A percentile compares a stretch with the other conserved stretches of the same genome.
Conservation (phyloP, 1,284 basidiomycete genomes). For the Ganoderma leucocontextum region DNA sequence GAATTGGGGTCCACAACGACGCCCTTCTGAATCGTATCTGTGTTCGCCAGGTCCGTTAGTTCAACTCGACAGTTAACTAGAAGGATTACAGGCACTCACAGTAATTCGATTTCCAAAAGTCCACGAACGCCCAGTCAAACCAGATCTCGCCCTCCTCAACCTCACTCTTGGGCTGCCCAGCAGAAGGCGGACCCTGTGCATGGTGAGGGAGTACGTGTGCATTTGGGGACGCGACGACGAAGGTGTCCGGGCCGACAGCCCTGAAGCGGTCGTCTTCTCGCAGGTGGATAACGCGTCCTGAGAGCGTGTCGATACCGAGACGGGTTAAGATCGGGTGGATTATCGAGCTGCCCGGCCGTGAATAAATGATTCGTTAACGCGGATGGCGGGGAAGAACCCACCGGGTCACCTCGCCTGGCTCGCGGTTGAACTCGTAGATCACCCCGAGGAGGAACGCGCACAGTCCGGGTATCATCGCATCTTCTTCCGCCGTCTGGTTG, state of each 20-base stretch:
- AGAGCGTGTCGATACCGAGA: slow-evolving; percentile 88
- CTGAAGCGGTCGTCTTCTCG: slow-evolving; percentile 94
- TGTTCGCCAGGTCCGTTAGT: not conserved
- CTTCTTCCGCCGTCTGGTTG: slow-evolving; percentile 88
- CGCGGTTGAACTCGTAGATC: slow-evolving; percentile 94
- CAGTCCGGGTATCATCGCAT: slow-evolving; percentile 89
- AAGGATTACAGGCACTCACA: slow-evolving; percentile 60
- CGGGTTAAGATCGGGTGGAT: slow-evolving; percentile 89
- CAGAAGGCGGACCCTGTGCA: slow-evolving; percentile 39
- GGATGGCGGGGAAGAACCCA: slow-evolving; percentile 40
- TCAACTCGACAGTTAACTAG: not conserved
- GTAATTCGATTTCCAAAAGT: slow-evolving; percentile 98
- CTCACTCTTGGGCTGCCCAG: slow-evolving; percentile 43
- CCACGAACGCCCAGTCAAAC: slow-evolving; percentile 99
- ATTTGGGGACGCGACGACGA: slow-evolving; percentile 61
- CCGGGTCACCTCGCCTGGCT: slow-evolving; percentile 92
- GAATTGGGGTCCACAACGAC: slow-evolving; percentile 71
- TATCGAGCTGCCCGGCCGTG: slow-evolving; percentile 62
- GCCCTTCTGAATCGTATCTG: slow-evolving; percentile 77
- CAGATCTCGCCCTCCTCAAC: slow-evolving; percentile 84
- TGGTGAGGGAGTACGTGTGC: slow-evolving; percentile 41
- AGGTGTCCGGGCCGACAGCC: slow-evolving; percentile 83
- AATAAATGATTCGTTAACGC: not conserved
- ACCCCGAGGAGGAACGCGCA: slow-evolving; percentile 93
- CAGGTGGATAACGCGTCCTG: slow-evolving; percentile 86